Evolutionary conservation across 176 grass and related monocot genomes (phyloP).

Genomic region (Poa pratensis): DNA sequence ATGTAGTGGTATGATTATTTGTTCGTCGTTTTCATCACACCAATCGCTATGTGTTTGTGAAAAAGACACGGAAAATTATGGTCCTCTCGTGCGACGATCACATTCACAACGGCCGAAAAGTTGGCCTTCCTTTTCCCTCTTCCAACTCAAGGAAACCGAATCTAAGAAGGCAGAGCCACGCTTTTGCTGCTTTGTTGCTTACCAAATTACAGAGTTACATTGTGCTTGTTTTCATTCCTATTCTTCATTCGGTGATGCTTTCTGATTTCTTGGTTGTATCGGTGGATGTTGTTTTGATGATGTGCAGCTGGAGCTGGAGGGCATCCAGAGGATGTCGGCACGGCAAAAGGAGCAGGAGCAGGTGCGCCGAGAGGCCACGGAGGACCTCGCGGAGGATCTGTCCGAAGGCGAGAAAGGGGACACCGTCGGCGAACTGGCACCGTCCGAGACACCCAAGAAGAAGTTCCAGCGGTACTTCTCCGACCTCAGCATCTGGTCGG

Average conservation of each 20-base stretch:
- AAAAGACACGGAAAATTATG: not conserved
- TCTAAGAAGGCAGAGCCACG: not conserved
- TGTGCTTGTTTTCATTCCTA: not conserved
- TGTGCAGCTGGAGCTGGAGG: slow-evolving; percentile 82
- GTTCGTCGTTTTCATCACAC: not conserved
- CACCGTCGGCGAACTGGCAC: slow-evolving; percentile 57
- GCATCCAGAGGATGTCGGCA: slow-evolving; percentile 67
- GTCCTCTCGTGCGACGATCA: not conserved
- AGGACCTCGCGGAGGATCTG: slow-evolving; percentile 91
- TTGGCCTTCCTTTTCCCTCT: slow-evolving; percentile 22
- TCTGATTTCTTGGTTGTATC: not conserved
- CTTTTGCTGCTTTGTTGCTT: slow-evolving; percentile 4
- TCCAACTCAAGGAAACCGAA: not conserved
- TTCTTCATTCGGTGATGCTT: not conserved
- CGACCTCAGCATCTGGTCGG: slow-evolving; percentile 72
- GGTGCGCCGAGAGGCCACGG: slow-evolving; percentile 68
- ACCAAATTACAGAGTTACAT: not conserved
- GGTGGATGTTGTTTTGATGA: not conserved
- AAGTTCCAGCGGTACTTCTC: slow-evolving; percentile 84
- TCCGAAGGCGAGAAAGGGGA: slow-evolving; percentile 86
- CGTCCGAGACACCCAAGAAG: slow-evolving; percentile 57
- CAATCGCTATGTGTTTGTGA: not conserved
- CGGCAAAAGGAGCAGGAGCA: slow-evolving; percentile 77
- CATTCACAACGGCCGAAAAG: slow-evolving; percentile 1
- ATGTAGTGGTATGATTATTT: not conserved